Conservation (phyloP, 306 rosid genomes). For the apple (Malus domestica) region DNA sequence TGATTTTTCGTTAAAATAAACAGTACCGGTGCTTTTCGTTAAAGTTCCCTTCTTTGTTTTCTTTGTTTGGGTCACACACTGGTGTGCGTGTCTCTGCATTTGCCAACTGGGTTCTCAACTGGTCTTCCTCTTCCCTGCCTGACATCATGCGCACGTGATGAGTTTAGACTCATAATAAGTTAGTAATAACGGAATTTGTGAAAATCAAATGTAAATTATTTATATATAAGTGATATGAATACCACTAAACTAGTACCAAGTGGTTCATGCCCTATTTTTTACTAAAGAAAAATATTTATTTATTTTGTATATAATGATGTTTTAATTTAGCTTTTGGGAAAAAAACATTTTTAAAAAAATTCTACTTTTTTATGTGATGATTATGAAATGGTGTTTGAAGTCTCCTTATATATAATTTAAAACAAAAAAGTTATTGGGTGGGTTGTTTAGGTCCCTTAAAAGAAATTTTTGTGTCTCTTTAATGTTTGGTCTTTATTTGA, state of each 20-base stretch:
- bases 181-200: fast-evolving
- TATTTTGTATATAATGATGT: neutral
- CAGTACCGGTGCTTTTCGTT: no score
- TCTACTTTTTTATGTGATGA: neutral
- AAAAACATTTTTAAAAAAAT: no score
- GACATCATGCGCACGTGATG: neutral
- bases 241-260: no score
- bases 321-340: neutral
- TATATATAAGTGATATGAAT: no score
- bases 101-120: neutral
- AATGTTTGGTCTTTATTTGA: no score
- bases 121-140: neutral
- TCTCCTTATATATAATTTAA: no score
- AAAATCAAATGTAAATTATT: fast-evolving
- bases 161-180: no score
- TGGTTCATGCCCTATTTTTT: no score
- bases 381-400: neutral
- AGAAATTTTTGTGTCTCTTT: no score
- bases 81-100: neutral
- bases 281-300: no score
- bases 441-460: neutral
- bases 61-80: neutral
- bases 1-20: no score
- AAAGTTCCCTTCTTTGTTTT: neutral
- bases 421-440: no score